Base-by-base conservation (phyloP, 1,139 yeast genomes). In the Geotrichum cucujoidarum region DNA sequence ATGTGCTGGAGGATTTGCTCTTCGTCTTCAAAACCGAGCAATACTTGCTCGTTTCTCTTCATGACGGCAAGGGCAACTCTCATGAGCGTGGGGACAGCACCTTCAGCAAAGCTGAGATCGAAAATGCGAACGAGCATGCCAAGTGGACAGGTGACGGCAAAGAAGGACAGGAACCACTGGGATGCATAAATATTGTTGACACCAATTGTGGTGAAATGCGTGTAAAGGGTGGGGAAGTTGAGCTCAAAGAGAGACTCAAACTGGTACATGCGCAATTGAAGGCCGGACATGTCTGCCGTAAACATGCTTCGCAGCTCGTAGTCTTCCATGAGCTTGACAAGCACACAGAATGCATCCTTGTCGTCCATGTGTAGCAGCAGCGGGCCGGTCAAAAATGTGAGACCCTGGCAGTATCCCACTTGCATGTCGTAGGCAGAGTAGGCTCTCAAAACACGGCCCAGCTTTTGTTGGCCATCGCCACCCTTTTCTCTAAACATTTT, bases 401-500 rank as follows among this genome's bases (percentile, higher is more conserved):
- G 67, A 3, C 88, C 88, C 61, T 81, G 88, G 60, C 88, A 81
- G 61, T 81, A 81, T 7, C 88, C 88, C 54, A 81, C 77, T 57
- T 81, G 84, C 45, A 75, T 75, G 62, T 81, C 87, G 59, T 80
- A 81, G 55, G 81, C 77, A 44, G 83, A 80, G 58, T 78, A 81
- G 0, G 84, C 87, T 50, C 82, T 77, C 55, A 81, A 69, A 24
- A 81, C 77, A 25, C 76, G 73, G 36, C 81, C 81, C 46, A 81
- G 73, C 57, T 71, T 71, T 24, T 54, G 49, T 51, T 71, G 73
- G 31, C 74, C 75, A 20, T 54, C 63, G 13, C 79, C 78, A 14
- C 69, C 67, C 22, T 65, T 67, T 27, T 71, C 66, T 52, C 71
- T 67, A 64, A 81, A 80, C 63, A 78, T 73, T 2, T 67, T 66